Evolutionary conservation across 176 grass and related monocot species (phyloP), one percentile per base, ranked within the genome.

Genomic region (Musa schizocarpa): DNA sequence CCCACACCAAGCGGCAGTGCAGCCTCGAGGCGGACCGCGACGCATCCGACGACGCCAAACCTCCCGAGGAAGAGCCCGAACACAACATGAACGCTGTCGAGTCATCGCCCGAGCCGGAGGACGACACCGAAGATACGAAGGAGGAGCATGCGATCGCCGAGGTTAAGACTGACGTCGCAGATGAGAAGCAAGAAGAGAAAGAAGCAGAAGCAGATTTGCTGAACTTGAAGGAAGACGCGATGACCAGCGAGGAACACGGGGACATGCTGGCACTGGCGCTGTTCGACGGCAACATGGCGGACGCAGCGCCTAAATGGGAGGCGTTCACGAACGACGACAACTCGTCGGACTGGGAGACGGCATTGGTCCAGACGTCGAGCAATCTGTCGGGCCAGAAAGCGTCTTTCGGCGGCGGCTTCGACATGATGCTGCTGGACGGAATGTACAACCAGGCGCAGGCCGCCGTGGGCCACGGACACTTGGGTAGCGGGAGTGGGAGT

Each of bases 371-470:
- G 78, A 87, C 86, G 1, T 86, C 88, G 24, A 94, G 88, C 72
- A 80, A 79, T 53, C 78, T 92, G 3, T 34, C 82, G 1, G 65
- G 9, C 70, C 88, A 89, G 75, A 88, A 86, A 70, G 73, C 83
- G 26, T 14, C 73, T 68, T 82, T 99, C 50, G 90, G 88, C 24
- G 86, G 88, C 34, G 90, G 95, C 8, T 54, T 92, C 54, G 82
- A 75, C 54, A 89, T 88, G 86, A 17, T 89, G 88, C 62, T 88
- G 50, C 84, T 99, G 26, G 87, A 99, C 50, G 90, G 90, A 10
- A 91, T 99, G 86, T 94, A 99, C 79, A 51, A 21, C 74, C 85
- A 86, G 2, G 84, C 69, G 2, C 55, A 56, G 51, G 75, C 82
- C 9, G 1, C 78, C 1, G 85, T 69, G 29, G 9, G 27, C 2